Base-by-base conservation (phyloP, 2,329 filamentous ascomycete species). In the Pseudogymnoascus sp. region DNA sequence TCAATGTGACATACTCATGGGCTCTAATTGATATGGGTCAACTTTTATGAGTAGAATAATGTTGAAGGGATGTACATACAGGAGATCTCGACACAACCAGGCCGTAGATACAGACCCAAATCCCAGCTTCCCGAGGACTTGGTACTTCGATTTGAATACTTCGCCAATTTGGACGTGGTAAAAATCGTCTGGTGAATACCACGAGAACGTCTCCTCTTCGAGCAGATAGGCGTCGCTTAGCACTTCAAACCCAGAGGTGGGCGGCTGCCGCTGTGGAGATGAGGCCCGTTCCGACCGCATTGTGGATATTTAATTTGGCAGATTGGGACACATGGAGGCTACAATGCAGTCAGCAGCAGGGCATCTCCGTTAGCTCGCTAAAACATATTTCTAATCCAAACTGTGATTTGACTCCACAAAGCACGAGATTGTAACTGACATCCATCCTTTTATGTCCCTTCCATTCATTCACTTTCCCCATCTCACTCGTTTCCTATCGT, bases 71-170 rank as follows among this genome's bases (percentile, higher is more conserved):
- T 43, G 48, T 7, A 66, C 65, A 36, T 67, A 71, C 65, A 28
- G 36, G 1, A 69, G 65, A 57, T 71, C 67, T 36, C 65, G 65
- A 62, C 67, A 69, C 28, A 71, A 62, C 69, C 69, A 71, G 25
- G 64, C 66, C 3, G 69, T 71, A 3, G 69, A 70, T 8, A 36
- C 37, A 11, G 66, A 62, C n/a, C 69, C 69, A 62, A 63, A 70
- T 13, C 70, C 69, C 16, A 72, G 67, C 64, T 72, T 72, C 23
- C 68, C 68, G 7, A 72, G 25, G 8, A 70, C 70, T 63, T 69
- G 69, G 51, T 71, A 72, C 62, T 60, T 65, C 8, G 65, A 68
- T 14, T 66, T 54, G 54, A 71, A 68, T 31, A 68, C 64, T 45
- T 72, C 68, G 8, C 69, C 67, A 8, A 71, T 68, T 36, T 61